phyloP scores from a whole-genome alignment of 352 stramenopile species.

The Hyaloperonospora brassicae region DNA sequence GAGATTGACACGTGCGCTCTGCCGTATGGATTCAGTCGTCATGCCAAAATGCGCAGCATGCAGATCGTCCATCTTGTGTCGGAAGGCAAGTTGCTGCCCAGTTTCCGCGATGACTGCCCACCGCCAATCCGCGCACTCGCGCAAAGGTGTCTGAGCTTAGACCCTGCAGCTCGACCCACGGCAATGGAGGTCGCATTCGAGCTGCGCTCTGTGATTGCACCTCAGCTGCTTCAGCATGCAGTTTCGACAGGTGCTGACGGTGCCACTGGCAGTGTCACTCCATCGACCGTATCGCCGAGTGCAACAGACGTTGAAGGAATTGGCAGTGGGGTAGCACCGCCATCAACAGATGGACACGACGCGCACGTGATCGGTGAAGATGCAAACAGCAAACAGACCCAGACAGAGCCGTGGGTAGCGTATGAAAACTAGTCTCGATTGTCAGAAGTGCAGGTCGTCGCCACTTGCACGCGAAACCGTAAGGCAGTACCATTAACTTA shows the following conservation, averaged over 20 bases:
- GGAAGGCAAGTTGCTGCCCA: constrained; percentile 64
- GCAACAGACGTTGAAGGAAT: constrained; percentile 7
- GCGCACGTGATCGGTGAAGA: constrained; percentile 7
- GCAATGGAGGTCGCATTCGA: constrained; percentile 64
- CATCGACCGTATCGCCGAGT: constrained; percentile 6
- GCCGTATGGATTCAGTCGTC: constrained; percentile 54
- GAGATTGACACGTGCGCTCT: constrained; percentile 73
- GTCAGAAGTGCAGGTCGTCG: constrained; percentile 10
- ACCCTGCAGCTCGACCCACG: constrained; percentile 50
- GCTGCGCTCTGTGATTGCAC: constrained; percentile 45
- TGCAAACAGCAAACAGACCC: constrained; percentile 12
- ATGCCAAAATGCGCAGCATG: constrained; percentile 72
- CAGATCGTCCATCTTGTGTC: constrained; percentile 79
- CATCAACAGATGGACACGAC: neutral
- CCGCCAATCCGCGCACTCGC: constrained; percentile 44
- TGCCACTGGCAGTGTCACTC: constrained; percentile 12
- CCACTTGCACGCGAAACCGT: constrained; percentile 10
- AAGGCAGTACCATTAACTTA: constrained; percentile 20
- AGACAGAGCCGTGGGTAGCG: constrained; percentile 15
- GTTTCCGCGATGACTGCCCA: constrained; percentile 60
- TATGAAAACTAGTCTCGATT: constrained; percentile 14
- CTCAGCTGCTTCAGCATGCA: constrained; percentile 29
- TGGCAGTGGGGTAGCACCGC: neutral
- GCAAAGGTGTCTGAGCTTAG: constrained; percentile 50
- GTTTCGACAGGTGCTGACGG: constrained; percentile 10